Conservation (phyloP, 2,329 filamentous ascomycete species). For the Fusarium devonianum region DNA sequence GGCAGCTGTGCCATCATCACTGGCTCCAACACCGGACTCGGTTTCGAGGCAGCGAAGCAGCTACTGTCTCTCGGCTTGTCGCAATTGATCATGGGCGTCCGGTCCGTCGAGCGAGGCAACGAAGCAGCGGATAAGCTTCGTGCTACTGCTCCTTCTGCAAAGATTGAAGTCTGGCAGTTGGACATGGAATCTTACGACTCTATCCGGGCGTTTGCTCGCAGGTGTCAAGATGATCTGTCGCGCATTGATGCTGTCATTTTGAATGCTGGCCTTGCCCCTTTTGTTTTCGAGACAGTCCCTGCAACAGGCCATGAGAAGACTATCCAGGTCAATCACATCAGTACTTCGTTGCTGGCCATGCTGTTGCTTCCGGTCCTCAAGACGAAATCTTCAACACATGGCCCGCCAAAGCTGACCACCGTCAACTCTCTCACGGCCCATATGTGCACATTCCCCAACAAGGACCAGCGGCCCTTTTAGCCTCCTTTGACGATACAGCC, state of each 20-base stretch:
- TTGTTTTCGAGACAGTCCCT: conserved; percentile 22
- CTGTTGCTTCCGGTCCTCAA: conserved; percentile 39
- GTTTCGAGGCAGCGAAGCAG: conserved; percentile 36
- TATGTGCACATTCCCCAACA: conserved; percentile 39
- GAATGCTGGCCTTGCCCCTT: conserved; percentile 44
- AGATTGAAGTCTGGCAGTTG: conserved; percentile 36
- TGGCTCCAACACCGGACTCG: conserved; percentile 39
- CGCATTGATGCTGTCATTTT: conserved; percentile 43
- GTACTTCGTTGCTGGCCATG: conserved; percentile 41
- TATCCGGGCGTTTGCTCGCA: conserved; percentile 26
- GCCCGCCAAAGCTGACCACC: conserved; percentile 38
- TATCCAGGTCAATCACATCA: conserved; percentile 46
- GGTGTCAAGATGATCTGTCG: conserved; percentile 20
- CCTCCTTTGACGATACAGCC: conserved; percentile 39
- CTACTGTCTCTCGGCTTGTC: conserved; percentile 29
- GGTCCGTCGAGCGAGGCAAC: conserved; percentile 25
- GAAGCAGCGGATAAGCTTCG: conserved; percentile 20
- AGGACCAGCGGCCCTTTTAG: conserved; percentile 38
- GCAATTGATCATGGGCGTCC: conserved; percentile 26
- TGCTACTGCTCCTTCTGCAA: conserved; percentile 1
- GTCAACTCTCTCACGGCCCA: conserved; percentile 43
- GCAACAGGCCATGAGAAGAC: conserved; percentile 42
- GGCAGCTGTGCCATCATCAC: conserved; percentile 36
- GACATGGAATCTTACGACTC: conserved; percentile 41
- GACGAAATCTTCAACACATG: conserved; percentile 1